Conservation (phyloP, 2,329 filamentous ascomycete genomes). For the Nothopassalora personata region DNA sequence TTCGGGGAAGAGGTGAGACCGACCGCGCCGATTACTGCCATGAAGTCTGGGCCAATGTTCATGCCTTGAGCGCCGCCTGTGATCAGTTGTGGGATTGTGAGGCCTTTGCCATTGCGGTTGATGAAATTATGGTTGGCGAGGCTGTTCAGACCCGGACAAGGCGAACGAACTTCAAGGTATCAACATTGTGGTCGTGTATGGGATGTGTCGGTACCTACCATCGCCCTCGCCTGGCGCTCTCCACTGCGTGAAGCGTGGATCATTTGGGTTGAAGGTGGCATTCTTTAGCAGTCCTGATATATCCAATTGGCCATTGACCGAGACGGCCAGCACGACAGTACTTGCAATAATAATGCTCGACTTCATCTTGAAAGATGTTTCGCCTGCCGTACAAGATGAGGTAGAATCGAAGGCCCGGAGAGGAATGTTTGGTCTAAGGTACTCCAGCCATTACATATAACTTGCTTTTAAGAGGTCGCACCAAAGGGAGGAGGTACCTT, state of each 20-base stretch:
- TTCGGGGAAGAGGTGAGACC: constrained; percentile 21
- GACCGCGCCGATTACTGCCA: constrained; percentile 20
- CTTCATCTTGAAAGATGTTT: background rate
- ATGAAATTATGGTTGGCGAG: constrained; percentile 20
- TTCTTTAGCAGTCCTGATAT: constrained; percentile 15
- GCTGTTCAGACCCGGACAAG: constrained; percentile 23
- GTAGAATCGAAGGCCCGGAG: background rate
- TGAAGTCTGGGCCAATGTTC: constrained; percentile 25
- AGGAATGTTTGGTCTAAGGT: background rate
- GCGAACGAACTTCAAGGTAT: constrained; percentile 16
- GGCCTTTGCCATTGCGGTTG: constrained; percentile 19
- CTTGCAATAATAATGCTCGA: background rate
- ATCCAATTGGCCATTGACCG: constrained; percentile 3
- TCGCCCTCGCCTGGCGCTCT: constrained; percentile 15
- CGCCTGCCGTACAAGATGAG: too few relatives aligned
- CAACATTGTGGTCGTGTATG: background rate
- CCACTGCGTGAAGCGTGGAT: constrained; percentile 20
- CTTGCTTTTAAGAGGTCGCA: background rate
- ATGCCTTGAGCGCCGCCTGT: constrained; percentile 20
- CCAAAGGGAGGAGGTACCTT: background rate
- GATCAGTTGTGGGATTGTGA: constrained; percentile 23
- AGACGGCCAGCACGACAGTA: background rate
- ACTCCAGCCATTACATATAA: background rate
- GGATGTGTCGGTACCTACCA: constrained; percentile 6
- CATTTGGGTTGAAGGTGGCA: constrained; percentile 17